Evolutionary conservation across 1,284 basidiomycete genomes (phyloP).

Genomic region (Pyrrhoderma lamaoense): DNA sequence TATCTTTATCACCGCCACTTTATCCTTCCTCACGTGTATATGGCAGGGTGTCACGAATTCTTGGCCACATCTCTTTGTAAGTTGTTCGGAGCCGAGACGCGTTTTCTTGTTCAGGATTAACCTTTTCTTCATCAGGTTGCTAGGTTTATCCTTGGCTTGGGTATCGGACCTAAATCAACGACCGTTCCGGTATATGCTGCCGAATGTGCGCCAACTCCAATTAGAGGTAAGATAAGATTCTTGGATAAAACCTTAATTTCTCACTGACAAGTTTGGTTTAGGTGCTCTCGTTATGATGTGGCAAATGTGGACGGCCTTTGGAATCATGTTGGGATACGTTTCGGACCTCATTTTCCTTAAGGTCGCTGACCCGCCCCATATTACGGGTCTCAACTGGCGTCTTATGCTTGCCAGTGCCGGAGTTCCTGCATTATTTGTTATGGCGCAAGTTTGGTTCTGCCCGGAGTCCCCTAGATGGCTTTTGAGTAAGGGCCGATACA

Average conservation of each 20-base stretch:
- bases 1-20: conserved; percentile 64
- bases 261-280: not conserved
- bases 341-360: conserved; percentile 49
- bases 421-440: conserved; percentile 53
- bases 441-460: conserved; percentile 50
- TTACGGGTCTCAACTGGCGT: conserved; percentile 57
- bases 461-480: conserved; percentile 62
- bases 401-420: conserved; percentile 58
- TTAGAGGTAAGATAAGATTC: conserved; percentile 37
- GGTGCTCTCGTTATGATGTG: conserved; percentile 75
- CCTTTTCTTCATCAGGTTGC: conserved; percentile 25
- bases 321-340: conserved; percentile 58
- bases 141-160: conserved; percentile 61
- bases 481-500: conserved; percentile 57
- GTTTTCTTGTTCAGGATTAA: too few species aligned
- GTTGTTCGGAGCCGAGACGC: too few species aligned
- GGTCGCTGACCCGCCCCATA: conserved; percentile 37
- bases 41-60: conserved; percentile 64
- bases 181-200: conserved; percentile 62
- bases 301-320: conserved; percentile 47
- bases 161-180: conserved; percentile 63
- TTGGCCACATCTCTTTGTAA: conserved; percentile 64
- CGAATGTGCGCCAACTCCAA: conserved; percentile 60
- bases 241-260: too few species aligned
- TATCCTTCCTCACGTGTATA: conserved; percentile 58